These are phyloP conservation scores for Colletotrichum viniferum DNA, from an alignment of 2,329 filamentous ascomycete species.

Conservation along the genomic window DNA sequence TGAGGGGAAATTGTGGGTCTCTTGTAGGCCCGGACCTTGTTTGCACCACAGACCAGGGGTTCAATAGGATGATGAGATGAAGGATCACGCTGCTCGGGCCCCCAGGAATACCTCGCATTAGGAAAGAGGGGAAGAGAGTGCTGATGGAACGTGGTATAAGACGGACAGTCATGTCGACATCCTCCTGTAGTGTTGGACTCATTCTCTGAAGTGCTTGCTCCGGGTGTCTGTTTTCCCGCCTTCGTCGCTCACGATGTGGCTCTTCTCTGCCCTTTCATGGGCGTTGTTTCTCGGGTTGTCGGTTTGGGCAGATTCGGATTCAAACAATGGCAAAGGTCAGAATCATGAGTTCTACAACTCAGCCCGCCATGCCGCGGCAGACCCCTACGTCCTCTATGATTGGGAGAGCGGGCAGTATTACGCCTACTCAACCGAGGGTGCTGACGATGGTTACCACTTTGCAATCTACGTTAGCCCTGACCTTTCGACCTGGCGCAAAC, in stretches of 20 bases:
- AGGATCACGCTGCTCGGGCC: neutral
- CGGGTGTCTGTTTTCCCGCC: neutral
- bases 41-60: neutral
- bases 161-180: neutral
- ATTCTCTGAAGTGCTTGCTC: neutral
- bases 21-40: neutral
- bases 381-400: slow-evolving; percentile 37
- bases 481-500: slow-evolving; percentile 37
- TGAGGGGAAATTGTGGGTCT: slow-evolving; percentile 15
- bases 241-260: neutral
- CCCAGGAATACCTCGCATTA: neutral
- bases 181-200: neutral
- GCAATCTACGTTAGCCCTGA: slow-evolving; percentile 40
- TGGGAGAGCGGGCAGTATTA: slow-evolving; percentile 33
- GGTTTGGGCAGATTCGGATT: neutral
- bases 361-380: slow-evolving; percentile 34
- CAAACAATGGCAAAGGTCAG: too few relatives aligned
- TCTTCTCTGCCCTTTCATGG: neutral
- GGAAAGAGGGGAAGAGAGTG: neutral
- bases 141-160: neutral
- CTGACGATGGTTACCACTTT: slow-evolving; percentile 34
- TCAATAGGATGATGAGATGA: neutral
- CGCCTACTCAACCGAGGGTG: slow-evolving; percentile 39
- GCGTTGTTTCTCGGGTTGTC: neutral
- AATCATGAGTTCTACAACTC: slow-evolving; percentile 37